Evolutionary conservation across 2,329 filamentous ascomycete genomes (phyloP), one percentile per base, ranked within the genome.

Genomic region (Exserohilum rostratum): DNA sequence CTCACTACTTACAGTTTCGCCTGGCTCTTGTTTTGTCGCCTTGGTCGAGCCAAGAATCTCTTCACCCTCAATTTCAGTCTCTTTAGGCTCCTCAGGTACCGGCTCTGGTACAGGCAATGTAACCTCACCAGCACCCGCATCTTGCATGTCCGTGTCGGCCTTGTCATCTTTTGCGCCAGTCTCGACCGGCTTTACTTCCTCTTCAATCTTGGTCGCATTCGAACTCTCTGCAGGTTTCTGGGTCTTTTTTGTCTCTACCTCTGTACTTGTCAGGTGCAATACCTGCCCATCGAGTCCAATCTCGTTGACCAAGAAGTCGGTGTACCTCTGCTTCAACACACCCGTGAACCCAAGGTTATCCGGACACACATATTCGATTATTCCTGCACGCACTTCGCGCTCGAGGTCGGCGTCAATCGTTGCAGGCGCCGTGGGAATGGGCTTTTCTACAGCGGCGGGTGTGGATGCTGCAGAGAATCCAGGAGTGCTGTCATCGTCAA

Each of bases 251-350:
- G 57, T 57, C 12, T 58, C 58, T 9, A 61, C 64, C 27, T 63
- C 66, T 22, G 83, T 74, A 48, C 80, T 83, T 53, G 76, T 80
- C 44, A 97, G 79, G 73, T 93, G 91, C 47, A 95, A 74, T 12
- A 96, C 90, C 49, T 86, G 77, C 13, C 92, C 92, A 68, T 89
- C 85, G 27, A 87, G 86, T 17, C 84, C 79, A 58, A 97, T 93
- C 75, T 97, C 93, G 69, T 96, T 93, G 65, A 97, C 93, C 64
- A 95, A 81, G 67, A 97, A 97, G 73, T 97, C 93, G 3, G 92
- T 93, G 75, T 93, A 97, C 62, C 86, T 82, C 69, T 89, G 86
- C 79, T 91, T 91, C 67, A 90, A 67, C 12, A 87, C 78, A 15
- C 87, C 88, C 12, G 77, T 74, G 61, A 90, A 90, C 1, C 86